Evolutionary conservation across 805 yeast genomes (phyloP).

Genomic region (Nakazawaea anatomiae): DNA sequence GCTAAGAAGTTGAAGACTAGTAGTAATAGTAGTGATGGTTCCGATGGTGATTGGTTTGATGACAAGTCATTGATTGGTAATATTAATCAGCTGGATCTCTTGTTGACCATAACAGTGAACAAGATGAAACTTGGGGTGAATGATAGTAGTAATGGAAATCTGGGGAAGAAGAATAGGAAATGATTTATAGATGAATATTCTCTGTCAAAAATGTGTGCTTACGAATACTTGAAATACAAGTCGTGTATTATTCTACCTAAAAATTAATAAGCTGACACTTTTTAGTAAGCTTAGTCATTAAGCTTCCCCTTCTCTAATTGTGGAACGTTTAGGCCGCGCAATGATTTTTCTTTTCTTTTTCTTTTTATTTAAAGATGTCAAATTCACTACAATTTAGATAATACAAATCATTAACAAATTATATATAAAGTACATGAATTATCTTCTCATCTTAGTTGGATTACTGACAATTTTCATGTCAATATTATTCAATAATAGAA

Average conservation of each 20-base stretch:
- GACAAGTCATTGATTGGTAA: constrained; percentile 53
- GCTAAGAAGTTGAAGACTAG: constrained; percentile 16
- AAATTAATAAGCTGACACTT: constrained; percentile 12
- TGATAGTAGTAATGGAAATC: constrained; percentile 21
- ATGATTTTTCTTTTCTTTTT: too few relatives aligned
- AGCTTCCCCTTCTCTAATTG: too few relatives aligned
- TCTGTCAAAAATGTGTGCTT: background rate
- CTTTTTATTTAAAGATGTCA: too few relatives aligned
- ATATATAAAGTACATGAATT: background rate
- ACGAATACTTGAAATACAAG: background rate
- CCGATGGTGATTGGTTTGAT: constrained; percentile 54
- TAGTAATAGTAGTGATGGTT: background rate
- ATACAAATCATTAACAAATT: background rate
- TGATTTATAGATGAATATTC: background rate
- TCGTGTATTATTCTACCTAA: background rate
- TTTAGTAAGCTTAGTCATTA: background rate
- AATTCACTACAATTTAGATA: background rate
- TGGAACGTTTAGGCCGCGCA: too few relatives aligned
- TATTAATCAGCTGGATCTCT: constrained; percentile 59
- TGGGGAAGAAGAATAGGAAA: constrained; percentile 17
- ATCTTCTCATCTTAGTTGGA: background rate
- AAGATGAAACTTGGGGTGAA: constrained; percentile 52
- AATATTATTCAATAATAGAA: background rate
- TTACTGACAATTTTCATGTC: background rate
- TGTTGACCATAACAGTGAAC: constrained; percentile 62